Base-by-base conservation (phyloP, 768 basidiomycete genomes). In the Xerocomellus amylosporus region DNA sequence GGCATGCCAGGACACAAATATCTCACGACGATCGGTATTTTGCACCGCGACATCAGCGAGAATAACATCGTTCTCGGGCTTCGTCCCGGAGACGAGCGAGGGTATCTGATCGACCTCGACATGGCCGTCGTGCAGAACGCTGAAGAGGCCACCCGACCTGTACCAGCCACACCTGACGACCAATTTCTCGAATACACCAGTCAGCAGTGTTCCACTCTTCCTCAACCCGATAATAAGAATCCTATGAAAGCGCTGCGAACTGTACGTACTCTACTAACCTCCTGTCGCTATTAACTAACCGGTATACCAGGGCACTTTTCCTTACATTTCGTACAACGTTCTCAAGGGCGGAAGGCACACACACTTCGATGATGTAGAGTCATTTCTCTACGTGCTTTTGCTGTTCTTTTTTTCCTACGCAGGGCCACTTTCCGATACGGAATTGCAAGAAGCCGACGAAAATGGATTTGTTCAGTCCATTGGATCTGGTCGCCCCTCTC, bases 91-190 rank as follows among this genome's bases (percentile, higher is more conserved):
- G 37, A 46, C 9, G 30, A 47, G 28, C 30, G 56, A 34, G 71
- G 70, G 1, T 73, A 69, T 38, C 19, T 73, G 44, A 71, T 60
- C n/a, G 73, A 72, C 47, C 48, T 73, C 3, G 70, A 74, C 24
- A 53, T 56, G 56, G 56, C 54, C 5, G 53, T 55, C 1, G 17
- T 43, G 2, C 53, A 51, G 41, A 39, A 41, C 33, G 42, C 37
- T 5, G 46, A 53, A 5, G 26, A 45, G 7, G 26, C 36, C 4
- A 45, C 43, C 3, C 9, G 13, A 14, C 12, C 33, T 33, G 6
- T 33, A 8, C 31, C 31, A 33, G 14, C 5, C 33, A 13, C 33
- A 33, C 12, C 2, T 28, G 4, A 5, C 26, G 8, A 33, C 7
- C 34, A 14, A 17, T 36, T 36, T 17, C 15, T 17, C 15, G 14